Base-by-base conservation (phyloP, 441 rosid genomes). In the Daphne laureola region DNA sequence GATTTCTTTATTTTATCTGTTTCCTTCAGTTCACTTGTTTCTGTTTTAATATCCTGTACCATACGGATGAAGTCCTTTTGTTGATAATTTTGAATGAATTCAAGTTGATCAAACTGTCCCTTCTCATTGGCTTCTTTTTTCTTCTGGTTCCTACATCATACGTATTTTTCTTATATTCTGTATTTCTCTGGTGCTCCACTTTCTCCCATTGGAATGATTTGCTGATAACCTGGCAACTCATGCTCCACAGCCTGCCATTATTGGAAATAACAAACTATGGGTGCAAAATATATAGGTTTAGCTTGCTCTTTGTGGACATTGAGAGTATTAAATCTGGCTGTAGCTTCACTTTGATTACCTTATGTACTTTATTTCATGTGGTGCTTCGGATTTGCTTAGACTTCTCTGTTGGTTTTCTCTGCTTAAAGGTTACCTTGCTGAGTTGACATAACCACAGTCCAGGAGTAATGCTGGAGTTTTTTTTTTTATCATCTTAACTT, bases 211-310 rank as follows among this genome's bases (percentile, higher is more conserved):
- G 50, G 61, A 13, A 63, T 59, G 26, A 48, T 35, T 45, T 8
- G 60, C 67, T 66, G 67, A 46, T 59, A 54, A 54, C 74, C 57
- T 64, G 80, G 49, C 59, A 44, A 64, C 64, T 63, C 61, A 35
- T 35, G 55, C 6, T 27, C 59, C 63, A 54, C 61, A 21, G 55
- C 56, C 61, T 65, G 55, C 75, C n/a, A 63, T 60, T 65, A 73
- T 76, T 65, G 73, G 83, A 65, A 75, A 73, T 49, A 73, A 67
- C 57, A 57, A 70, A 53, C 4, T 14, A 18, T 35, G 61, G 43
- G 40, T 51, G 21, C 38, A 31, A 9, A 17, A 58, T 17, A 18
- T 42, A 17, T 48, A 40, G 25, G 57, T 49, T 8, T 21, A 52
- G 21, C 9, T 16, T 46, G 23, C 8, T 49, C 43, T 59, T 9